Base-by-base conservation (phyloP, 2,329 filamentous ascomycete species). In the Chrysosporium queenslandicum region DNA sequence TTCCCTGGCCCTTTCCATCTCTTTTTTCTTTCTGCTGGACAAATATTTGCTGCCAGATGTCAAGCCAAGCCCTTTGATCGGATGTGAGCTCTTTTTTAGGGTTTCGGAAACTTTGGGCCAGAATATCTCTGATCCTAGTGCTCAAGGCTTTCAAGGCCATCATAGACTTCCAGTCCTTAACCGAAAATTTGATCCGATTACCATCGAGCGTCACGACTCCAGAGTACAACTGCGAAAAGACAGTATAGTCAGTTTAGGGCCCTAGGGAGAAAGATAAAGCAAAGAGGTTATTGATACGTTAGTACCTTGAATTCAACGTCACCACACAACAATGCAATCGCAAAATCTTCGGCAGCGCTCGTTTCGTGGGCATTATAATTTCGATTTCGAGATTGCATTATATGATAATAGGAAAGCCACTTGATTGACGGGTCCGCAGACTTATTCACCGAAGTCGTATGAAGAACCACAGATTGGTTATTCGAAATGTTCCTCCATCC, bases 331-430 rank as follows among this genome's bases (percentile, higher is more conserved):
- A 98, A 72, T 14, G 86, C 82, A 59, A 96, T 80, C 9, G 89
- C 82, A 58, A 96, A 86, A 40, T 89, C 84, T 42, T 94, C 85
- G 0, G 85, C 82, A 0, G 83, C 80, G 9, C 84, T 87, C 2
- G 87, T 94, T 64, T 94, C 88, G 59, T 96, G 90, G 0, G 92
- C 92, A 58, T 95, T 94, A 59, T 91, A 87, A 61, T 66, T 75
- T 73, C 77, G 78, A 77, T 83, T 87, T 71, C 74, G 89, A 2
- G 86, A 85, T 67, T 96, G 90, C 87, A 97, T 94, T 58, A 97
- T 95, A 66, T 94, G 86, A 71, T 97, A 97, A 67, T 95, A 98
- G 0, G 87, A 92, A 41, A 98, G 73, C 82, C 87, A 97, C 63
- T 82, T 84, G 36, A 89, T 72, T 37, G 64, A 58, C 1, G 57